Evolutionary conservation across 371 early-diverging fungal species (phyloP), one percentile per base, ranked within the genome.

Genomic region (Nosema bombycis): DNA sequence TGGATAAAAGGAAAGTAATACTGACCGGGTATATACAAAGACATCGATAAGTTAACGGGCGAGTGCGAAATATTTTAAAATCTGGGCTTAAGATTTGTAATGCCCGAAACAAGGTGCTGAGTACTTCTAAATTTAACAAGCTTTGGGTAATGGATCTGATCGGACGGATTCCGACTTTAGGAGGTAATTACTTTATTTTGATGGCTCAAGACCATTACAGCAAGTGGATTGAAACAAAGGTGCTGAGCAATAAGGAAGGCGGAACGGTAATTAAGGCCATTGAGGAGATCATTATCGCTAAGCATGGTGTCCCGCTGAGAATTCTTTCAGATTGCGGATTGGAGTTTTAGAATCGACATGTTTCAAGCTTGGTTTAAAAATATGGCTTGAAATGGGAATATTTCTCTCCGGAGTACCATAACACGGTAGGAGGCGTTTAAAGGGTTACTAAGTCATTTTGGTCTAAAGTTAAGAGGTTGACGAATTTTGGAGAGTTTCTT

Each of bases 401-500:
- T 62, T 28, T 14, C n/a, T 69, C 69, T 23, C 69, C 69, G 6
- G 14, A 69, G 24, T 28, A 69, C 69, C 69, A 69, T 33, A 62
- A 69, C 55, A 69, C 32, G 4, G 69, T 69, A 36, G 69, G 69
- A 58, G 24, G 10, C 24, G 69, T 69, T 4, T 4, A 69, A 69
- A 34, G 69, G 26, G 63, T 28, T 10, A 69, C 4, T 23, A 4
- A 69, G 23, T 12, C 62, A 12, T 10, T 62, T 62, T 62, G 62
- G 62, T 10, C 4, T 30, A n/a, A 12, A 62, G n/a, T 62, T 10
- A 46, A 46, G 46, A 46, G 18, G 18, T 46, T 46, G 18, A 10
- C 46, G 18, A 18, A 46, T 46, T 46, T 46, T 46, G 46, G 46
- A 46, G 6, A 6, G 6, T 46, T 18, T 46, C 46, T 6, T 46